Evolutionary conservation across 129 eudicot species (phyloP).

Genomic region (Tagetes erecta): DNA sequence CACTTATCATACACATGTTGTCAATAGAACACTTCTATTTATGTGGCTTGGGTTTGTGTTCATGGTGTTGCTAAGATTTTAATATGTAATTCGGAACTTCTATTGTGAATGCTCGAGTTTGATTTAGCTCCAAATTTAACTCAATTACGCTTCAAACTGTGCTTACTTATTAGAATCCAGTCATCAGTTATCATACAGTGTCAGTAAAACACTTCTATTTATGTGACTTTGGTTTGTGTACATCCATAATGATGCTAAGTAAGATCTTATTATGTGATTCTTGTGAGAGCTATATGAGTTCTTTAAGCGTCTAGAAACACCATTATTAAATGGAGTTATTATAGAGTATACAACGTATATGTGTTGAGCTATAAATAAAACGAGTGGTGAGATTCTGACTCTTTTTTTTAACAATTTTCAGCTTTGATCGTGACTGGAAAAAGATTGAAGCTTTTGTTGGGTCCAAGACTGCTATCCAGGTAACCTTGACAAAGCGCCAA

Average conservation of each 20-base stretch:
- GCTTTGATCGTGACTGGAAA: conserved; percentile 99
- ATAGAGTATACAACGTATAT: too few species aligned
- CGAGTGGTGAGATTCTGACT: neutral
- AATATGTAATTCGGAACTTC: neutral
- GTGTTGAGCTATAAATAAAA: neutral
- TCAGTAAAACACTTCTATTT: too few species aligned
- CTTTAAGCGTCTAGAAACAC: neutral
- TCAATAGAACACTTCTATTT: neutral
- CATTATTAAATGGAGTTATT: neutral
- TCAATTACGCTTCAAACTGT: neutral
- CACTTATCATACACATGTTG: neutral
- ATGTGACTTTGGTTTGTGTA: too few species aligned
- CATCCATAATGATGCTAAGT: too few species aligned
- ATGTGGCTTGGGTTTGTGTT: neutral
- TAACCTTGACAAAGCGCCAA: conserved; percentile 8
- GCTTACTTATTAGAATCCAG: too few species aligned
- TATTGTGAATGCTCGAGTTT: neutral
- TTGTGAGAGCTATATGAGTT: neutral
- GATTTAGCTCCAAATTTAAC: neutral
- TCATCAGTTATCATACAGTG: too few species aligned
- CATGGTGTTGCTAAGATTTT: neutral
- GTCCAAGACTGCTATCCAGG: conserved; percentile 95
- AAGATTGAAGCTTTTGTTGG: conserved; percentile 95
- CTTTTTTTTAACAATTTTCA: conserved; percentile 23
- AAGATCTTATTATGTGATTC: too few species aligned